Conservation (phyloP, 2,329 filamentous ascomycete species). For the Clonostachys rhizophaga region DNA sequence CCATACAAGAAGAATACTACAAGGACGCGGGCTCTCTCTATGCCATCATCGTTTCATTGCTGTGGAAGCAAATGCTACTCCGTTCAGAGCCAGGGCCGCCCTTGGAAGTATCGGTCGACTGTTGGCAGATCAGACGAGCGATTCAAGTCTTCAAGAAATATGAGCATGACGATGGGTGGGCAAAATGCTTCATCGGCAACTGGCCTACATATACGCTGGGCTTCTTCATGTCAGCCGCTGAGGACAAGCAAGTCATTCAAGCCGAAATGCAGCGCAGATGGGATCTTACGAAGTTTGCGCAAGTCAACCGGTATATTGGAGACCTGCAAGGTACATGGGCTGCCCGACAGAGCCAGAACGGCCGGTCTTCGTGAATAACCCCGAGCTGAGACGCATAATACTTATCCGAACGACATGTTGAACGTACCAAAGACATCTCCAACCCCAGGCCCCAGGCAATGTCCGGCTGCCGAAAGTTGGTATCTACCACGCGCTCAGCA, state of each 20-base stretch:
- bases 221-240: slow-evolving; percentile 1
- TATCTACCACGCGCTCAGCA: too few species aligned
- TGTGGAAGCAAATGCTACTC: slow-evolving; percentile 1
- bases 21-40: slow-evolving; percentile 10
- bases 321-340: background rate
- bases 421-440: too few species aligned
- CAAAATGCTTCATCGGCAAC: slow-evolving; percentile 16
- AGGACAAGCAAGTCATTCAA: background rate
- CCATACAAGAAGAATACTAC: slow-evolving; percentile 1
- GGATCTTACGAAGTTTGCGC: background rate
- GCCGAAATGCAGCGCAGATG: background rate
- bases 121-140: slow-evolving; percentile 8
- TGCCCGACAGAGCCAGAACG: background rate
- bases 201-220: slow-evolving; percentile 14
- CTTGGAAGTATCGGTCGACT: background rate
- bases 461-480: too few species aligned
- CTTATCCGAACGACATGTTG: too few species aligned
- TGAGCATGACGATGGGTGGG: slow-evolving; percentile 7
- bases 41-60: slow-evolving; percentile 8
- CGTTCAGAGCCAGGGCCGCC: background rate
- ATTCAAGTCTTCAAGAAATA: slow-evolving; percentile 7
- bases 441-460: too few species aligned
- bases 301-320: background rate
- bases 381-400: too few species aligned
- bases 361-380: too few species aligned